phyloP scores from a whole-genome alignment of 2,329 filamentous ascomycete species.

The Pseudocercospora crystallina region DNA sequence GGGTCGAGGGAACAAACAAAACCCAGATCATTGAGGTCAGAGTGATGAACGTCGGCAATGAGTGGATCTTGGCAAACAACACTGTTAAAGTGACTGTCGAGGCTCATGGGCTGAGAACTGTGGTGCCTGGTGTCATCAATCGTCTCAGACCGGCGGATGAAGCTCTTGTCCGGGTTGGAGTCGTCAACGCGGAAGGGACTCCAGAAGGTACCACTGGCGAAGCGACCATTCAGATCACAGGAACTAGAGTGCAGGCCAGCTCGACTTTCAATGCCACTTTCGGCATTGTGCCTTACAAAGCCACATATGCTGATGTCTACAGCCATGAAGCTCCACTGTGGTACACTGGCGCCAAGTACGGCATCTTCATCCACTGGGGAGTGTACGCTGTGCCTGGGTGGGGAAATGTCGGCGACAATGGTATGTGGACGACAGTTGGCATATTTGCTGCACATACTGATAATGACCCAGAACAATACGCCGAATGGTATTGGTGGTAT shows the following conservation, averaged over 20 bases:
- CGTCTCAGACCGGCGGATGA: conserved; percentile 43
- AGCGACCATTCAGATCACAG: conserved; percentile 34
- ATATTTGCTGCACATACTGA: background rate
- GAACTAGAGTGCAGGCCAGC: conserved; percentile 26
- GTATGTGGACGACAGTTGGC: conserved; percentile 34
- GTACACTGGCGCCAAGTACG: conserved; percentile 58
- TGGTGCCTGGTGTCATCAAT: conserved; percentile 39
- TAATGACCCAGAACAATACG: conserved; percentile 25
- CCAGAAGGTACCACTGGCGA: conserved; percentile 31
- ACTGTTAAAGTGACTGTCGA: conserved; percentile 37
- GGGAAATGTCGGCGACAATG: conserved; percentile 47
- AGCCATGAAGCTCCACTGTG: conserved; percentile 52
- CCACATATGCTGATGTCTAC: conserved; percentile 25
- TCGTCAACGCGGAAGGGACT: conserved; percentile 35
- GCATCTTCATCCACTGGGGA: conserved; percentile 63
- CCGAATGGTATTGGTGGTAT: conserved; percentile 51
- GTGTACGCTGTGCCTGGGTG: conserved; percentile 57
- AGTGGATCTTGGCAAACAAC: conserved; percentile 37
- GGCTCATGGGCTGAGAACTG: conserved; percentile 36
- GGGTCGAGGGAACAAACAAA: conserved; percentile 41
- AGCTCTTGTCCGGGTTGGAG: conserved; percentile 39
- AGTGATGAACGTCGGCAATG: conserved; percentile 40
- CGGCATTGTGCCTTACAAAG: conserved; percentile 31
- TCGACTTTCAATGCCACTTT: conserved; percentile 39
- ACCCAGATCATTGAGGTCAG: conserved; percentile 41